phyloP scores from a whole-genome alignment of 441 rosid genomes.

The Biscutella laevigata region DNA sequence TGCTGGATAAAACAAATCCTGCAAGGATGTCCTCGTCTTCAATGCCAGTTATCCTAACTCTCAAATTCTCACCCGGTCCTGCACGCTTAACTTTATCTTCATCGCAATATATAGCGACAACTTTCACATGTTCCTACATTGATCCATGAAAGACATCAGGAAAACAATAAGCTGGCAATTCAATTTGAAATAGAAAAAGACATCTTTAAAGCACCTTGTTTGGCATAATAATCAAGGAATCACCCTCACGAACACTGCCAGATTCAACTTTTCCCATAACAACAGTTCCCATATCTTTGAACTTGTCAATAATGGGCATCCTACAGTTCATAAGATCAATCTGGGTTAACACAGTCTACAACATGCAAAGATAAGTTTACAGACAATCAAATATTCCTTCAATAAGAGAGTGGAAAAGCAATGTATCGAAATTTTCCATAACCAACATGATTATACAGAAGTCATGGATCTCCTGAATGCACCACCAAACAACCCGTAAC shows the following conservation, averaged over 20 bases:
- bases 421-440: neutral
- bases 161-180: neutral
- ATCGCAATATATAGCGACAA: constrained; percentile 57
- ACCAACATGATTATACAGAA: neutral
- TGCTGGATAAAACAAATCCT: constrained; percentile 76
- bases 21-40: constrained; percentile 87
- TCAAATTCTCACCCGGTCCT: constrained; percentile 88
- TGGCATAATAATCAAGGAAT: constrained; percentile 83
- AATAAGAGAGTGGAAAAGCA: too few species aligned
- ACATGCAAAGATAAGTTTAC: neutral
- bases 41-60: constrained; percentile 75
- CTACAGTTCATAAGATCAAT: constrained; percentile 32
- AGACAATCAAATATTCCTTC: neutral
- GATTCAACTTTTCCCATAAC: constrained; percentile 96
- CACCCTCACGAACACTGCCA: constrained; percentile 84
- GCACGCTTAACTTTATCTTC: constrained; percentile 74
- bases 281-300: constrained; percentile 98
- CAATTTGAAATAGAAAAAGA: neutral
- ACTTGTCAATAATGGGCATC: constrained; percentile 95
- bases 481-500: neutral
- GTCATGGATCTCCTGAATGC: neutral
- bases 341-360: neutral
- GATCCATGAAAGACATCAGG: neutral
- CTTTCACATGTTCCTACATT: constrained; percentile 73
- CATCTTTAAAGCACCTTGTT: constrained; percentile 52